Percentiles rank a stretch among this genome's conserved stretches.
Evolutionary conservation across 352 stramenopile genomes (phyloP).

Genomic region (Phytophthora agathidicida): DNA sequence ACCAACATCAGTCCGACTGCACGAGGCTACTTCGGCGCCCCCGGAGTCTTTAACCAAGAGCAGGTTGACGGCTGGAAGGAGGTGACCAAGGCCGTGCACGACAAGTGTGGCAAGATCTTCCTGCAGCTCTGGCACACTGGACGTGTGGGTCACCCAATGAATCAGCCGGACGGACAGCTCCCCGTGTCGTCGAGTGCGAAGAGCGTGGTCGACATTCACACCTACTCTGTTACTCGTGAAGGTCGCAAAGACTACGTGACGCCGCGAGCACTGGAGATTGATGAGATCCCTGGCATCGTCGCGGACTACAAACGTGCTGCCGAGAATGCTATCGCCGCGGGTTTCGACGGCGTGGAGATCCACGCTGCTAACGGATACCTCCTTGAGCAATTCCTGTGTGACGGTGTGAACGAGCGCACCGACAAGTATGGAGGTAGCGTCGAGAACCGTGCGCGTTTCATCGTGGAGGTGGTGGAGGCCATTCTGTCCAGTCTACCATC

Average conservation of each 20-base stretch:
- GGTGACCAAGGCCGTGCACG: constrained; percentile 38
- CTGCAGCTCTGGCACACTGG: constrained; percentile 24
- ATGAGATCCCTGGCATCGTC: constrained; percentile 72
- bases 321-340: constrained; percentile 61
- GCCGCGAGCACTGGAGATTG: constrained; percentile 55
- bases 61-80: constrained; percentile 39
- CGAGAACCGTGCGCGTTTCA: constrained; percentile 74
- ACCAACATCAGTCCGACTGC: constrained; percentile 45
- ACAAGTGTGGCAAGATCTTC: constrained; percentile 14
- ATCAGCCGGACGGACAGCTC: constrained; percentile 7
- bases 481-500: constrained; percentile 25
- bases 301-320: constrained; percentile 69
- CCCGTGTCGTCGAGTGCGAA: constrained; percentile 17
- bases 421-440: constrained; percentile 81
- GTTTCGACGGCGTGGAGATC: constrained; percentile 92
- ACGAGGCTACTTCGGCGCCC: constrained; percentile 25
- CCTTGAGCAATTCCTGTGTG: constrained; percentile 87
- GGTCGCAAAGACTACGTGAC: constrained; percentile 36
- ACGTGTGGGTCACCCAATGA: constrained; percentile 9
- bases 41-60: constrained; percentile 42
- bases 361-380: constrained; percentile 91
- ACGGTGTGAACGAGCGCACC: constrained; percentile 65
- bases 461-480: constrained; percentile 67
- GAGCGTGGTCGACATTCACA: background rate
- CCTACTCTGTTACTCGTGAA: constrained; percentile 4